A percentile compares a stretch with the other conserved stretches of the same genome.
These are phyloP conservation scores for Talaromyces proteolyticus DNA, from an alignment of 495 filamentous ascomycete species.

Conservation along the genomic window DNA sequence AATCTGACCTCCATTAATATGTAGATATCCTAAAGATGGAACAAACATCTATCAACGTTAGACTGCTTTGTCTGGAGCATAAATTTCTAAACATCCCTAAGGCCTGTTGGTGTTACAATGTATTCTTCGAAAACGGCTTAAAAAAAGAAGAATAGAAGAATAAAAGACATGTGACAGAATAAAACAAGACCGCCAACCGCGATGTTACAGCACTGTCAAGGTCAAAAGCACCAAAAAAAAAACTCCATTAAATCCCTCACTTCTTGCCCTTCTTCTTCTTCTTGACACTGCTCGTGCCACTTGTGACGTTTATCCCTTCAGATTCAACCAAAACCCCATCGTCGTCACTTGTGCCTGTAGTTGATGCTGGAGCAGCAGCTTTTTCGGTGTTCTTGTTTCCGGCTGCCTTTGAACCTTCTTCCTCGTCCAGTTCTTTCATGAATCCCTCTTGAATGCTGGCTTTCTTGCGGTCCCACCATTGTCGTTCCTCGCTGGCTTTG, in stretches of 20 bases:
- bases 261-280: slow-evolving; percentile 83
- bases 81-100: neutral
- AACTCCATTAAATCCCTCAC: slow-evolving; percentile 31
- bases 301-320: slow-evolving; percentile 45
- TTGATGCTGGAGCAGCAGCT: slow-evolving; percentile 13
- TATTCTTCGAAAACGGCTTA: neutral
- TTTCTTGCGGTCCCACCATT: slow-evolving; percentile 87
- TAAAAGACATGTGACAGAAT: no score
- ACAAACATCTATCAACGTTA: no score
- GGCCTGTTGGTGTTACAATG: no score
- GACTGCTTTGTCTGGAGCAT: no score
- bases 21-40: no score
- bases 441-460: slow-evolving; percentile 67
- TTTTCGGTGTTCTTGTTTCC: slow-evolving; percentile 8
- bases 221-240: slow-evolving; percentile 6
- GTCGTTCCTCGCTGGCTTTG: slow-evolving; percentile 64
- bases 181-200: no score
- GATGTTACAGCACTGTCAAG: neutral
- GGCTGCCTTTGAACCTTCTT: no score
- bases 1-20: no score
- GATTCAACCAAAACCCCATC: slow-evolving; percentile 81
- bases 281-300: slow-evolving; percentile 38
- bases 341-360: slow-evolving; percentile 59
- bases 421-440: slow-evolving; percentile 75
- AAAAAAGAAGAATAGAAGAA: neutral